Evolutionary conservation across 2,329 filamentous ascomycete genomes (phyloP), one percentile per base, ranked within the genome.

Genomic region (Didymella sp.): DNA sequence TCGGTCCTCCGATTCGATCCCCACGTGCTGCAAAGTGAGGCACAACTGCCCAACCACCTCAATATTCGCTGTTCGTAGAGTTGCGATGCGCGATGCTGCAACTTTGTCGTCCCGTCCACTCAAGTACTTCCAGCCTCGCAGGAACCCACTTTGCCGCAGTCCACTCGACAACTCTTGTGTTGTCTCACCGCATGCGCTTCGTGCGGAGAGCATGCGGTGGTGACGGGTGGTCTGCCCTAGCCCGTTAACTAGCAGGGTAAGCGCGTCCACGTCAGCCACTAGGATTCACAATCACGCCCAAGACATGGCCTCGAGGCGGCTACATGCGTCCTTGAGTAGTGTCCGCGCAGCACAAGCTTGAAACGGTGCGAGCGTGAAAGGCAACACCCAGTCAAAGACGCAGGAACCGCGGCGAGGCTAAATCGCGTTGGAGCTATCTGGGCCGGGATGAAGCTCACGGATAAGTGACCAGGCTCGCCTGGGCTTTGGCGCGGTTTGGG

Each of bases 371-470:
- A 60, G 51, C 60, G 38, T 53, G 60, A 51, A 64, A 60, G 61
- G 57, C 51, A 52, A 43, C 63, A 66, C 59, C 72, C 71, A 74
- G 66, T 73, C 42, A 66, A 47, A 73, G 59, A 69, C 68, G 71
- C 71, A 74, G 71, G 67, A 71, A 73, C 71, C 31, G 49, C 56
- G 45, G 55, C 25, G 50, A 50, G 56, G 40, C 44, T 43, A 45
- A 33, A 40, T 51, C 48, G 41, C 44, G 54, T 27, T 51, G 48
- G 55, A 38, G 35, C 47, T 51, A 51, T 56, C 60, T 49, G 56
- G 57, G 61, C 58, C 46, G 58, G 64, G 61, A 59, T 59, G 44
- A 55, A 51, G 59, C 53, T 68, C 63, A 64, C 63, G 72, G 68
- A 66, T 72, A 71, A 71, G 67, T 56, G 66, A 61, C 69, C 58